Evolutionary conservation across 2,329 filamentous ascomycete genomes (phyloP).

Genomic region (Akanthomyces muscarius): DNA sequence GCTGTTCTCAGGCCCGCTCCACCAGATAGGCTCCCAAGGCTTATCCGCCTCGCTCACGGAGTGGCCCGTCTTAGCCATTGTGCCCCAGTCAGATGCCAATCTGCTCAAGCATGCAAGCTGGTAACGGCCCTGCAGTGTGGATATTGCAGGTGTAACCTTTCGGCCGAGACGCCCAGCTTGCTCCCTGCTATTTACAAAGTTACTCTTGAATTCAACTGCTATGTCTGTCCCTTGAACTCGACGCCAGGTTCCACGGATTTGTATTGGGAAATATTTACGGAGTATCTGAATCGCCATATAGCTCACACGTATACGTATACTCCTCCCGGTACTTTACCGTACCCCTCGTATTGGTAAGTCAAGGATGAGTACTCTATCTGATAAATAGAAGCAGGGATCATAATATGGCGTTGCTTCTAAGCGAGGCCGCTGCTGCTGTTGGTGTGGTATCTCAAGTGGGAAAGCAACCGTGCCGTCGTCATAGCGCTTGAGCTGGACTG

Average conservation of each 20-base stretch:
- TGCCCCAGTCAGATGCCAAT: slow-evolving; percentile 7
- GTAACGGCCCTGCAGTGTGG: background rate
- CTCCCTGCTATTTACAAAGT: background rate
- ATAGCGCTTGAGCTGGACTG: too few relatives aligned
- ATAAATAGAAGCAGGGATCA: background rate
- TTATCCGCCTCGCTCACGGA: slow-evolving; percentile 2
- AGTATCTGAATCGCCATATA: background rate
- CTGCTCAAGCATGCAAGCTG: background rate
- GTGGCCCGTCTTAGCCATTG: background rate
- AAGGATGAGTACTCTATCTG: background rate
- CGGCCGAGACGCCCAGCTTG: background rate
- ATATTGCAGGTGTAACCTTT: slow-evolving; percentile 1
- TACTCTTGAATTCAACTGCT: background rate
- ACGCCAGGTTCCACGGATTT: background rate
- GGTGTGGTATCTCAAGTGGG: too few relatives aligned
- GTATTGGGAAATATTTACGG: background rate
- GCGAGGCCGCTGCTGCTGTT: too few relatives aligned
- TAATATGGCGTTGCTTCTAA: too few relatives aligned
- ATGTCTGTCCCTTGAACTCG: background rate
- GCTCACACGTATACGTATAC: background rate
- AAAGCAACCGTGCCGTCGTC: too few relatives aligned
- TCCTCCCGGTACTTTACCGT: background rate
- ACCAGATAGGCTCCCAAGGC: slow-evolving; percentile 1
- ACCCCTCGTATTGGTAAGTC: background rate
- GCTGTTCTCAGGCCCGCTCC: background rate